Base-by-base conservation (phyloP, 2,329 filamentous ascomycete genomes). In the Venturia pyrina region DNA sequence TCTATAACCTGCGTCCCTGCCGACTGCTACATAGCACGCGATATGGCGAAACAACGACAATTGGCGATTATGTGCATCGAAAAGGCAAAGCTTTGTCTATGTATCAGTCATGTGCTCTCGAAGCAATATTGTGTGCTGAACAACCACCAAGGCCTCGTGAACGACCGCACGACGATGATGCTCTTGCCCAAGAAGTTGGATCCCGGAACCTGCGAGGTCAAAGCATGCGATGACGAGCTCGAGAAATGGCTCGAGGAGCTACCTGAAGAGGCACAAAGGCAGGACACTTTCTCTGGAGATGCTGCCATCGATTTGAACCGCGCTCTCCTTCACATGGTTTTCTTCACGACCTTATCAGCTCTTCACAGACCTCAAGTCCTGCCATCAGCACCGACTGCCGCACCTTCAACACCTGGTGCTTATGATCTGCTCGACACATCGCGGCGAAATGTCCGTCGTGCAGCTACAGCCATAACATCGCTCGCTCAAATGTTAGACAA, bases 81-180 rank as follows among this genome's bases (percentile, higher is more conserved):
- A 70, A 96, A 96, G 76, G 90, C 92, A 3, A 91, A 93, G 76
- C 84, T 97, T 8, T 96, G 91, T 75, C 82, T 96, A 21, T 91
- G 90, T 75, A 91, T 97, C 75, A 93, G 90, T 74, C 87, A 91
- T 73, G 93, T 98, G 74, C 83, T 98, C 60, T 89, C 89, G 53
- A 89, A 92, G 43, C 93, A 97, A 74, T 97, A 97, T 75, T 96
- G 92, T 34, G 91, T 97, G 4, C 80, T 96, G 50, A 91, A 93
- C 73, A 89, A 91, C 71, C 89, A 93, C 70, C 90, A 91, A 72
- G 86, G 89, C 67, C 80, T 85, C 5, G 78, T 83, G 48, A 90
- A 88, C 68, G 87, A 90, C 60, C 90, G 79, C 66, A 88, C 86
- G 0, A 88, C 85, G 21, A 93, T 96, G 86, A 95, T 96, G 89